These are phyloP conservation scores for Boletus vermiculosoides DNA, from an alignment of 768 basidiomycete genomes.

Conservation along the genomic window DNA sequence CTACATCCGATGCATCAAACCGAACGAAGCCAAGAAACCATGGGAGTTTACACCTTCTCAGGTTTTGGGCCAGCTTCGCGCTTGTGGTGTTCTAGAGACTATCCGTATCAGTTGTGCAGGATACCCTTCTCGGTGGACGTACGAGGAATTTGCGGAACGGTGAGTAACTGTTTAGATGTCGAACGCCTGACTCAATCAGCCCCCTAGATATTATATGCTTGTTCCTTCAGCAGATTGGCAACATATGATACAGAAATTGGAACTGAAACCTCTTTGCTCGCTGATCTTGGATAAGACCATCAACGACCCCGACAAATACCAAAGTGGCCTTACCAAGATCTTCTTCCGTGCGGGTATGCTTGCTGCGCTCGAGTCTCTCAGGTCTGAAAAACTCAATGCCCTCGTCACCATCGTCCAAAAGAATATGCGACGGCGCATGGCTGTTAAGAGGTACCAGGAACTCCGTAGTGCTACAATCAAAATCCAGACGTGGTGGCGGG, in stretches of 20 bases:
- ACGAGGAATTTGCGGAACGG: constrained; percentile 98
- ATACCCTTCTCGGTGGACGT: constrained; percentile 97
- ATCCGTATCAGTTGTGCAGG: constrained; percentile 99
- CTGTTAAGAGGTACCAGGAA: constrained; percentile 72
- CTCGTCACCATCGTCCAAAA: constrained; percentile 97
- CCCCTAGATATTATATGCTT: constrained; percentile 91
- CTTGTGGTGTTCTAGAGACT: constrained; percentile 98
- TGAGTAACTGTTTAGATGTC: constrained; percentile 37
- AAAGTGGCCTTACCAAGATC: constrained; percentile 95
- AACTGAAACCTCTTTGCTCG: constrained; percentile 78
- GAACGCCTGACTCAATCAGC: constrained; percentile 19
- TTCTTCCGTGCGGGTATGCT: constrained; percentile 99
- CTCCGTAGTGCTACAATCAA: constrained; percentile 73
- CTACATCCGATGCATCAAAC: constrained; percentile 99
- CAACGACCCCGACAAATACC: constrained; percentile 94
- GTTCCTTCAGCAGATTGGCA: constrained; percentile 85
- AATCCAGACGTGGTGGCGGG: constrained; percentile 95
- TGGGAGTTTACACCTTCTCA: constrained; percentile 98
- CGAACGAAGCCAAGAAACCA: constrained; percentile 92
- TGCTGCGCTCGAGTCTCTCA: constrained; percentile 87
- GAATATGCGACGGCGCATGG: constrained; percentile 88
- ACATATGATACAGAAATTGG: constrained; percentile 77
- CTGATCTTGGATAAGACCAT: constrained; percentile 84
- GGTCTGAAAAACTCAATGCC: constrained; percentile 82
- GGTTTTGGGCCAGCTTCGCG: constrained; percentile 90